Evolutionary conservation across 148 eudicot species (phyloP).

Genomic region (Linanthus parryae): DNA sequence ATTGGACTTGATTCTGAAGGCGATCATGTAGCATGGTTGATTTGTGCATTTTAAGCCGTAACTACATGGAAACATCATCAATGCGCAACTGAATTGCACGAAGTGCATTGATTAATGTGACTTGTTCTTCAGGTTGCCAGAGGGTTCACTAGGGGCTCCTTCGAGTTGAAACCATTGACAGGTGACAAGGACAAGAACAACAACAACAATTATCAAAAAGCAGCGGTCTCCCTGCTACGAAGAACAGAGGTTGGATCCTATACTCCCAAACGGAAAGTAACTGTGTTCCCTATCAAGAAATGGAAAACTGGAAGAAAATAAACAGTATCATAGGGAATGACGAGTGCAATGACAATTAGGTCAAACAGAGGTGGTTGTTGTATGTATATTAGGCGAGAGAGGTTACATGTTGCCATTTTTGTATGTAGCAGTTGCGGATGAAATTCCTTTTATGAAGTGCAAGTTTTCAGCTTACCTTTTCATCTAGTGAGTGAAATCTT

Average conservation of each 20-base stretch:
- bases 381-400: no score
- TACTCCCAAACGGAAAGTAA: constrained; percentile 38
- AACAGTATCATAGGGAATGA: no score
- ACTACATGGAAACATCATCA: not conserved
- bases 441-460: no score
- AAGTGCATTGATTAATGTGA: no score
- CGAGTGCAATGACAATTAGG: no score
- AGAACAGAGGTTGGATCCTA: constrained; percentile 27
- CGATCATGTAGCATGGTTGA: not conserved
- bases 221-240: constrained; percentile 27
- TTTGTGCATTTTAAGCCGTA: not conserved
- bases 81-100: no score
- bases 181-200: constrained; percentile 32
- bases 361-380: no score
- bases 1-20: not conserved
- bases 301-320: constrained; percentile 57
- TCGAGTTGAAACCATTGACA: constrained; percentile 57
- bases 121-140: constrained; percentile 56
- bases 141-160: constrained; percentile 60
- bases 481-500: no score
- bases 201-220: constrained; percentile 22
- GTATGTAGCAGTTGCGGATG: no score
- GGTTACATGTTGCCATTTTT: no score
- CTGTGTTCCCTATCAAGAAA: constrained; percentile 60
- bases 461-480: no score